phyloP scores from a whole-genome alignment of 805 yeast genomes.

The Candida ulmi region DNA sequence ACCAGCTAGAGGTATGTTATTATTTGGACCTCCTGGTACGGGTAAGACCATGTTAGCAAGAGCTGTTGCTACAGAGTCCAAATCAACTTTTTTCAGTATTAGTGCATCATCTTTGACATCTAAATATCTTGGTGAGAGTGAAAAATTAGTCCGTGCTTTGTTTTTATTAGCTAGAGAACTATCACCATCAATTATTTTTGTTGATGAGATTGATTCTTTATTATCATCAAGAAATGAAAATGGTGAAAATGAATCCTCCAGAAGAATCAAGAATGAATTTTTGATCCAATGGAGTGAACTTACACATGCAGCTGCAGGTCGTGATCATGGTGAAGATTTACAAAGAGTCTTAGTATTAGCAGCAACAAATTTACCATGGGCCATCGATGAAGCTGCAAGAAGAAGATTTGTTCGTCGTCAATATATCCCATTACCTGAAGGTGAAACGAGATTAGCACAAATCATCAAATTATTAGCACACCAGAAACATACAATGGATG shows the following conservation, averaged over 20 bases:
- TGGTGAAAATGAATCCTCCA: slow-evolving; percentile 75
- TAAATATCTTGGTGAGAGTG: slow-evolving; percentile 86
- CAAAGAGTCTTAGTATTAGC: slow-evolving; percentile 85
- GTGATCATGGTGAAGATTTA: slow-evolving; percentile 36
- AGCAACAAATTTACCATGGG: slow-evolving; percentile 96
- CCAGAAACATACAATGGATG: slow-evolving; percentile 67
- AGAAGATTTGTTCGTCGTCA: slow-evolving; percentile 88
- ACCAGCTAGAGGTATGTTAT: slow-evolving; percentile 93
- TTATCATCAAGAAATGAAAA: slow-evolving; percentile 66
- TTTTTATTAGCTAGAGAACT: slow-evolving; percentile 78
- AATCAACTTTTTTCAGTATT: slow-evolving; percentile 87
- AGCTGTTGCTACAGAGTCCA: slow-evolving; percentile 94
- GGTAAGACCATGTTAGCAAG: slow-evolving; percentile 97
- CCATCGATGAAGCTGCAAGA: slow-evolving; percentile 94
- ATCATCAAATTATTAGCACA: slow-evolving; percentile 58
- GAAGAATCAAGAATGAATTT: slow-evolving; percentile 90
- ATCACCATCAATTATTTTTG: slow-evolving; percentile 90
- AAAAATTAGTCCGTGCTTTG: slow-evolving; percentile 84
- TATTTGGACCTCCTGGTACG: slow-evolving; percentile 99
- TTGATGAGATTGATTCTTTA: slow-evolving; percentile 93
- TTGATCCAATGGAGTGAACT: slow-evolving; percentile 92
- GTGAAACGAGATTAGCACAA: slow-evolving; percentile 72
- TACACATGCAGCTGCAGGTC: slow-evolving; percentile 72
- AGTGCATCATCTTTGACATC: slow-evolving; percentile 89
- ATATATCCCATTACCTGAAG: slow-evolving; percentile 91